Percentiles rank a stretch among this genome's conserved stretches.
phyloP scores from a whole-genome alignment of 345 rosid genomes.

The Salix udensis region DNA sequence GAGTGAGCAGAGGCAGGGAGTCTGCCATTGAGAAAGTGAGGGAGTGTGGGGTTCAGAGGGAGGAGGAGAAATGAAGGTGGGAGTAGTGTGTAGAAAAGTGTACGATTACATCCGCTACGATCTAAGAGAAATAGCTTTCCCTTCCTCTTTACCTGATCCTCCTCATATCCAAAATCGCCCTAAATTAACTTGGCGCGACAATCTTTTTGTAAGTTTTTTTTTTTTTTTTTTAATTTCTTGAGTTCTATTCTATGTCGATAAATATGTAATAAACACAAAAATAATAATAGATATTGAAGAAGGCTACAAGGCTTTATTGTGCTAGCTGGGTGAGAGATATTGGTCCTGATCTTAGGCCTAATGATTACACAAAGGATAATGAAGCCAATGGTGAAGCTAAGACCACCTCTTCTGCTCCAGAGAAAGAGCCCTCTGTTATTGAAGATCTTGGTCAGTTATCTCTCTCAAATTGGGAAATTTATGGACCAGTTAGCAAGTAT shows the following conservation, averaged over 20 bases:
- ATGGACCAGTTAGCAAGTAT: neutral
- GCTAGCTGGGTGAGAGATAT: conserved; percentile 94
- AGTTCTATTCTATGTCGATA: neutral
- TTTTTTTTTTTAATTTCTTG: neutral
- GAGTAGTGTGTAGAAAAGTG: conserved; percentile 48
- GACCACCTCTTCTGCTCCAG: conserved; percentile 21
- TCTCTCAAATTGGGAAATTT: neutral
- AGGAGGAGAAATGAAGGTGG: conserved; percentile 46
- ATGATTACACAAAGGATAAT: conserved; percentile 61
- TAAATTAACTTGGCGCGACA: conserved; percentile 77
- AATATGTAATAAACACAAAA: neutral
- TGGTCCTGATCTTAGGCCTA: conserved; percentile 91
- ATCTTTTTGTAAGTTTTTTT: conserved; percentile 44
- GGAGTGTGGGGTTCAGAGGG: too few relatives aligned
- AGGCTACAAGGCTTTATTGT: conserved; percentile 86
- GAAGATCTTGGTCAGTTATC: conserved; percentile 78
- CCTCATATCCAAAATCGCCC: conserved; percentile 71
- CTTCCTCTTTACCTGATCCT: conserved; percentile 86
- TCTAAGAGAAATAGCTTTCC: conserved; percentile 85
- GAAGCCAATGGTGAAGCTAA: conserved; percentile 31
- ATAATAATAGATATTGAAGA: conserved; percentile 60
- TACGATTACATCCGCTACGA: conserved; percentile 73
- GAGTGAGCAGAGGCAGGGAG: too few relatives aligned
- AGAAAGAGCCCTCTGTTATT: conserved; percentile 60
- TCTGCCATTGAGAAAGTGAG: too few relatives aligned